Evolutionary conservation across 805 yeast genomes (phyloP).

Genomic region (Spathaspora girioi): DNA sequence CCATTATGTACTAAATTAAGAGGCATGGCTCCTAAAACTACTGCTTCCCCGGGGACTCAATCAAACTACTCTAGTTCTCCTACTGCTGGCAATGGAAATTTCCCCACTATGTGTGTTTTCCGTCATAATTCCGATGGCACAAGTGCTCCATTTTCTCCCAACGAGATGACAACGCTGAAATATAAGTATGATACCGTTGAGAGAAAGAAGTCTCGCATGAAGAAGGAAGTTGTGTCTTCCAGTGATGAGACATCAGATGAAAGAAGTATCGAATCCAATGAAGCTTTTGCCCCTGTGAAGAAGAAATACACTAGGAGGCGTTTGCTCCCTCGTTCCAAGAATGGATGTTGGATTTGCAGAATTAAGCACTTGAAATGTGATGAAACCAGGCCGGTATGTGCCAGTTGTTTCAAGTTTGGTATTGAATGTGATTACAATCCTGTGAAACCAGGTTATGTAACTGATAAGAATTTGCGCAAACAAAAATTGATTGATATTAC

Average conservation of each 20-base stretch:
- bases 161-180: slow-evolving; percentile 1
- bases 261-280: not conserved
- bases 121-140: slow-evolving; percentile 22
- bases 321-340: slow-evolving; percentile 37
- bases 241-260: not conserved
- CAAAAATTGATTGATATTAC: slow-evolving; percentile 32
- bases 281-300: slow-evolving; percentile 1
- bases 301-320: slow-evolving; percentile 39
- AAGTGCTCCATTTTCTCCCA: not conserved
- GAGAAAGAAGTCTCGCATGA: not conserved
- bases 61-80: not conserved
- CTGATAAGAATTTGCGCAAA: slow-evolving; percentile 28
- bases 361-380: slow-evolving; percentile 45
- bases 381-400: slow-evolving; percentile 35
- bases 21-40: not conserved
- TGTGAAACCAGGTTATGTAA: slow-evolving; percentile 37
- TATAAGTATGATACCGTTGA: not conserved
- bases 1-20: slow-evolving; percentile 1
- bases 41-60: not conserved
- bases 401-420: slow-evolving; percentile 37
- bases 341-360: slow-evolving; percentile 46
- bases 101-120: slow-evolving; percentile 21
- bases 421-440: slow-evolving; percentile 38
- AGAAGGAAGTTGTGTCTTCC: not conserved
- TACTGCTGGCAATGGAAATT: not conserved